Percentiles rank a stretch among this genome's conserved stretches.
These are phyloP conservation scores for Cylindrotheca closterium DNA, from an alignment of 108 stramenopile genomes.

Conservation along the genomic window DNA sequence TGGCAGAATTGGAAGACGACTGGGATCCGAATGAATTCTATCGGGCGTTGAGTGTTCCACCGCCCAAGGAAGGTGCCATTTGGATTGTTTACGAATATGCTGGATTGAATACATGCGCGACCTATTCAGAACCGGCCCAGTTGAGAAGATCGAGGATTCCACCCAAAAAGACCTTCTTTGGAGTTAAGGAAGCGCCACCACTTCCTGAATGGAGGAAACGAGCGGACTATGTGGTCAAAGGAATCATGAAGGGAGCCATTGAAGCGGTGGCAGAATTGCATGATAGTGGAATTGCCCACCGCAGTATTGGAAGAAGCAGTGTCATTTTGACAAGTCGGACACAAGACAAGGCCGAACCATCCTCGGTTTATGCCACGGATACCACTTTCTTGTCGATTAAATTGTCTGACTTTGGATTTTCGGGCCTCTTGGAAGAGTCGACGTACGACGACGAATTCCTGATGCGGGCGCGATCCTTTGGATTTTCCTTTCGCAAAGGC, in stretches of 20 bases:
- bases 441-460: conserved; percentile 61
- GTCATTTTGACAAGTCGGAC: conserved; percentile 51
- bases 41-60: conserved; percentile 59
- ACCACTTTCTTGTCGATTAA: conserved; percentile 44
- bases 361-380: conserved; percentile 45
- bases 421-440: conserved; percentile 49
- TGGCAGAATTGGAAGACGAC: conserved; percentile 76
- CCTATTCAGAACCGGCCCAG: conserved; percentile 47
- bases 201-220: conserved; percentile 64
- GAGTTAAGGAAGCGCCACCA: conserved; percentile 38
- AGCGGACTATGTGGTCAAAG: conserved; percentile 66
- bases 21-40: conserved; percentile 75
- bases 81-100: conserved; percentile 85
- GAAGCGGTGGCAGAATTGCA: conserved; percentile 65
- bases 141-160: conserved; percentile 49
- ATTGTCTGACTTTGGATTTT: conserved; percentile 78
- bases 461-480: conserved; percentile 62
- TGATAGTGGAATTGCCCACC: conserved; percentile 75
- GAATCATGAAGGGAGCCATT: conserved; percentile 58
- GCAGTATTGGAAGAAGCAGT: conserved; percentile 68
- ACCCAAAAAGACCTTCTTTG: conserved; percentile 59
- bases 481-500: conserved; percentile 37
- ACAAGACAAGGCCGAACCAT: conserved; percentile 74
- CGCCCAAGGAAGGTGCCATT: conserved; percentile 59
- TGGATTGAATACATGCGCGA: conserved; percentile 54